Percentiles rank a stretch among this genome's conserved stretches.
Evolutionary conservation across 345 rosid species (phyloP).

Genomic region (Isatis tinctoria): DNA sequence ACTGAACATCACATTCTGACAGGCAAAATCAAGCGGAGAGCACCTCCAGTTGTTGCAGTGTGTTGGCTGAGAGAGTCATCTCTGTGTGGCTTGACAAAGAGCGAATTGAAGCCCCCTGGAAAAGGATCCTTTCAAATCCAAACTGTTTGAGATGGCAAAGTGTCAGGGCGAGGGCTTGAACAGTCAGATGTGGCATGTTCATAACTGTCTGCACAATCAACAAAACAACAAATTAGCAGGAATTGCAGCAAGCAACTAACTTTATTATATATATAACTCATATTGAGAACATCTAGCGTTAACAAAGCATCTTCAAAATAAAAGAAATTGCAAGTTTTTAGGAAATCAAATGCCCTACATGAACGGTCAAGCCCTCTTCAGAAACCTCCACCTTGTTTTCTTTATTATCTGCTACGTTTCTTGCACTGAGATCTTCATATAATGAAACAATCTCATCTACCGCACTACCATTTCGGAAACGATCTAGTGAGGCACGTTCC

Average conservation of each 20-base stretch:
- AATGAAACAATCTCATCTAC: constrained; percentile 65
- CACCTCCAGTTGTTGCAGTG: constrained; percentile 94
- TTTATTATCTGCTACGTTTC: constrained; percentile 29
- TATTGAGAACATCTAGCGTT: background rate
- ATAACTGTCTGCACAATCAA: constrained; percentile 50
- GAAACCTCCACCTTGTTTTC: constrained; percentile 24
- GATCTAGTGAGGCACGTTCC: constrained; percentile 50
- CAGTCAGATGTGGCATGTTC: constrained; percentile 83
- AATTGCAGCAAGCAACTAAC: background rate
- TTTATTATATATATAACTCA: background rate
- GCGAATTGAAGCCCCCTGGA: constrained; percentile 66
- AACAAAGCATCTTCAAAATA: background rate
- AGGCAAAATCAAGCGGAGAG: background rate
- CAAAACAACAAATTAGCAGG: constrained; percentile 3
- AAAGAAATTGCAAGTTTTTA: background rate
- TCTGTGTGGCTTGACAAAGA: constrained; percentile 65
- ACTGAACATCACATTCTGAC: background rate
- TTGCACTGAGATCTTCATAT: constrained; percentile 47
- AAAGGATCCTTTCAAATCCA: constrained; percentile 82
- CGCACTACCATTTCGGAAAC: constrained; percentile 59
- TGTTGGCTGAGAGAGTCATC: constrained; percentile 83
- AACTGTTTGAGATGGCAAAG: constrained; percentile 74
- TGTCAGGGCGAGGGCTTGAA: constrained; percentile 77
- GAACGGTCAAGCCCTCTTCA: constrained; percentile 35
- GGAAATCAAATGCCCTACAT: constrained; percentile 35